These are phyloP conservation scores for Annulohypoxylon truncatum DNA, from an alignment of 2,329 filamentous ascomycete species.

Conservation along the genomic window DNA sequence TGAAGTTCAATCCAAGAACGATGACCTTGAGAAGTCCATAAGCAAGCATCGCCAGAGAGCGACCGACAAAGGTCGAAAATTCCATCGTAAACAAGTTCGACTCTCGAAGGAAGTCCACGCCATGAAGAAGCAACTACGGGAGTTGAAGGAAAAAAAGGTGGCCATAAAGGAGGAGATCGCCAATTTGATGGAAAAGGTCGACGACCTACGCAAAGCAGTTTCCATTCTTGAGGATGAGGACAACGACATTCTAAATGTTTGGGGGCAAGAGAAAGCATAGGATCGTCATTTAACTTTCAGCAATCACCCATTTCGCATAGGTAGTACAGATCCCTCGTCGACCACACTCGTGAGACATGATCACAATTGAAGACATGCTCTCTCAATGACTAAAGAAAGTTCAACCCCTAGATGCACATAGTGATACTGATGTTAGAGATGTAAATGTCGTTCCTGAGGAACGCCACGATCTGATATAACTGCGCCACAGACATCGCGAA, in stretches of 20 bases:
- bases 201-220: no score
- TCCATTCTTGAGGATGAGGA: no score
- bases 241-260: no score
- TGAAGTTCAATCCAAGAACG: no score
- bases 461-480: neutral
- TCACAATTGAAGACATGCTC: neutral
- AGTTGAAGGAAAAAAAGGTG: neutral
- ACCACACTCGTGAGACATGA: neutral
- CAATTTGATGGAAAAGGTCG: no score
- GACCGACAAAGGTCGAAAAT: neutral
- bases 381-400: neutral
- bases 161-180: no score
- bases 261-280: no score
- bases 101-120: no score
- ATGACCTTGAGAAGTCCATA: no score
- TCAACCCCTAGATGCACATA: neutral
- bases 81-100: neutral
- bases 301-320: neutral
- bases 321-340: no score
- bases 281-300: neutral
- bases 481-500: neutral
- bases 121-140: neutral
- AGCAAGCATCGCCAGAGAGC: no score
- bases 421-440: neutral
- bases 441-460: neutral